Base-by-base conservation (phyloP, 305 asterid species). In the Fraxinus latifolia region DNA sequence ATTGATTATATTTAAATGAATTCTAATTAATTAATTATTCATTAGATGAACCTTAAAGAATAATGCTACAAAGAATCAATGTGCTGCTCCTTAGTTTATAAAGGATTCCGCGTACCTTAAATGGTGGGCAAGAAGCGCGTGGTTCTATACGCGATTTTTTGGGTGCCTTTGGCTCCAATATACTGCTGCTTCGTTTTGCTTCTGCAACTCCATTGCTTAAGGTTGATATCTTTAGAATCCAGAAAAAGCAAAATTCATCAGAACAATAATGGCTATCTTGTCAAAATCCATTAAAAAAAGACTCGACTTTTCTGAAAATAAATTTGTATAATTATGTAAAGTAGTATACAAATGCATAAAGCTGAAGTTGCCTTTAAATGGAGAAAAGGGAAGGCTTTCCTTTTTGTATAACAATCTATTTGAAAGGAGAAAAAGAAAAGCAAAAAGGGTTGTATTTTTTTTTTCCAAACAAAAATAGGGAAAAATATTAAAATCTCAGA, bases 71-170 rank as follows among this genome's bases (percentile, higher is more conserved):
- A 1, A 9, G 14, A 42, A 42, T 42, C 50, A 39, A 2, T 39
- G 14, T 39, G 14, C 47, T 1, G 47, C 47, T 37, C n/a, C 14
- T 44, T 44, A 47, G 17, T 53, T 53, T 53, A 47, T 47, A 3
- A 14, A 50, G 60, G 7, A 50, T 50, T 50, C 3, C n/a, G 3
- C 17, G 32, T 79, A 94, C 98, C 97, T 93, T 94, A 50, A 94
- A 90, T 86, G 98, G 98, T 1, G 97, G 91, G 87, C 96, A 93
- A 32, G 98, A 85, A 74, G 91, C 60, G 79, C 96, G 94, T 55
- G 93, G 80, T 34, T 93, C 97, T 47, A 83, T 71, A 68, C 97
- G 88, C 72, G 96, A 87, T 87, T 90, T 92, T 53, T 94, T 94
- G 0, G 89, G 85, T 77, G 89, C 82, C 79, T 92, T 94, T 27